Evolutionary conservation across 352 stramenopile genomes (phyloP).

Genomic region (Phytophthora ramorum): DNA sequence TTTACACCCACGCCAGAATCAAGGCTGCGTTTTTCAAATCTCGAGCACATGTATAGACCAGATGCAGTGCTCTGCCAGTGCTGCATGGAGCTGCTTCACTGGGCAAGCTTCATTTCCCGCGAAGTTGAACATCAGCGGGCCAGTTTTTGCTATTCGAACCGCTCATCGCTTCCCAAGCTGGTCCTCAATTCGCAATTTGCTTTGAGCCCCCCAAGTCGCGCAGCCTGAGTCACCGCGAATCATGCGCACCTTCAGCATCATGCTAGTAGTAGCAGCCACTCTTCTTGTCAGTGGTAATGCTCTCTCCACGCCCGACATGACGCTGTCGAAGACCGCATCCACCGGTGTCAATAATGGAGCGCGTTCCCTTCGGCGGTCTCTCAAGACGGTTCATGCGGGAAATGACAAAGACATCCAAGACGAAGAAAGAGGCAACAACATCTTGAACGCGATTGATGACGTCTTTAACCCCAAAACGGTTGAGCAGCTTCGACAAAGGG

Average conservation of each 20-base stretch:
- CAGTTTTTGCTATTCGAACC: background rate
- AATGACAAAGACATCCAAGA: background rate
- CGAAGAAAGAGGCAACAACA: background rate
- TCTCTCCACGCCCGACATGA: background rate
- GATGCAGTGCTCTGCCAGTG: no score
- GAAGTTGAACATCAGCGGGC: background rate
- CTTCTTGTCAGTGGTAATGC: background rate
- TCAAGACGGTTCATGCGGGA: background rate
- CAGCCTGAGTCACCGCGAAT: background rate
- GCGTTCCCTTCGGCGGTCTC: background rate
- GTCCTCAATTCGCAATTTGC: background rate
- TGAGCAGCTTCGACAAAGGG: background rate
- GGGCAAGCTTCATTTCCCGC: no score
- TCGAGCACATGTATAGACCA: no score
- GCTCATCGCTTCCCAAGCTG: no score
- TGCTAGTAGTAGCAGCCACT: background rate
- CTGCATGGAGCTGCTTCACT: no score
- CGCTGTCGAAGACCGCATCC: background rate
- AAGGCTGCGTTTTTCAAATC: no score
- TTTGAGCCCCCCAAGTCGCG: background rate
- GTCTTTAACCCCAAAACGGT: slow-evolving; percentile 1
- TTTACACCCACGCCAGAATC: no score
- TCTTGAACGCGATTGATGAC: background rate
- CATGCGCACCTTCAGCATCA: background rate
- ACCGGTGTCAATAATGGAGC: background rate